Conservation (phyloP, 768 basidiomycete genomes). For the Suillus tomentosus region DNA sequence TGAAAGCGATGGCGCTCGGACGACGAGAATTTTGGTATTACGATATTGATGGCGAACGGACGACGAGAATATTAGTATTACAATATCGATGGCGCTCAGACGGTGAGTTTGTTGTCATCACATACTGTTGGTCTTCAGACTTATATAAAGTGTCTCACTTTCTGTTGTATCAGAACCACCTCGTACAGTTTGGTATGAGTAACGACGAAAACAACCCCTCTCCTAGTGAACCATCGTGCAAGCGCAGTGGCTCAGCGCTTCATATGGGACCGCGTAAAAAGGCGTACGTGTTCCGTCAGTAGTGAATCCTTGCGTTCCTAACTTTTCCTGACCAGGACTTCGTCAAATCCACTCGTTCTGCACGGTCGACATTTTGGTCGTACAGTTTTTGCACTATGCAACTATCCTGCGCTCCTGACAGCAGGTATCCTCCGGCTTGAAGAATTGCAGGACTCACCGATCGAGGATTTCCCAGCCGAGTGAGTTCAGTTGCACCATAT, state of each 20-base stretch:
- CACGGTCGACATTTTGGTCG: neutral
- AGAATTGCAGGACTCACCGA: neutral
- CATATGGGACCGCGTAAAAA: neutral
- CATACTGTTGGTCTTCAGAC: no score
- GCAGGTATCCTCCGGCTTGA: neutral
- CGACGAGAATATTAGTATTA: no score
- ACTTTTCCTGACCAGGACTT: neutral
- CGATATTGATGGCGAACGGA: no score
- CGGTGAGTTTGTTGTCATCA: no score
- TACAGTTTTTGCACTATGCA: neutral
- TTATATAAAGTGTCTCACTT: no score
- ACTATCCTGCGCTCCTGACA: neutral
- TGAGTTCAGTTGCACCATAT: neutral
- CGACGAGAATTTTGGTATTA: no score
- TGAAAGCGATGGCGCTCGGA: no score
- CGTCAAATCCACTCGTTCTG: neutral
- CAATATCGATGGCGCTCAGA: no score
- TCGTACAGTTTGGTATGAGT: neutral
- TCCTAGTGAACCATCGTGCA: neutral
- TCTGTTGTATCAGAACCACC: no score
- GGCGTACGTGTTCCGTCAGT: neutral
- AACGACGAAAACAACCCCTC: neutral
- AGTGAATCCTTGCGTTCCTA: neutral
- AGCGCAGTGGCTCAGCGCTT: neutral
- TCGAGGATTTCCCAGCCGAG: neutral